phyloP scores from a whole-genome alignment of 2,329 filamentous ascomycete species.

The Arthrobotrys musiformis region DNA sequence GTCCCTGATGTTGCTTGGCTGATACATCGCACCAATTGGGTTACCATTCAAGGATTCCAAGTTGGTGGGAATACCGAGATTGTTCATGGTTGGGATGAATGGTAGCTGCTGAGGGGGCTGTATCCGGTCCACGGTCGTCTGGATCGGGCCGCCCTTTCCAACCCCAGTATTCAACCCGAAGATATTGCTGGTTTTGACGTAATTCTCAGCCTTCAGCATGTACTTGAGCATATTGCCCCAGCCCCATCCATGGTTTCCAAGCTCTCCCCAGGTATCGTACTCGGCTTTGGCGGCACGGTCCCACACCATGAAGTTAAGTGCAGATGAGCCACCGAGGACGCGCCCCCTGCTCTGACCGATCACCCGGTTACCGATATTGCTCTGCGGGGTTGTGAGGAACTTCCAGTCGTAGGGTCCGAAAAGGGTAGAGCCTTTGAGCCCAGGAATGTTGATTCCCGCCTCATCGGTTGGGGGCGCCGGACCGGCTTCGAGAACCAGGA shows the following conservation, averaged over 20 bases:
- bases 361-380: conserved; percentile 62
- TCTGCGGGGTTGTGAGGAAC: conserved; percentile 63
- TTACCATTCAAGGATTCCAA: conserved; percentile 50
- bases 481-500: conserved; percentile 46
- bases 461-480: conserved; percentile 36
- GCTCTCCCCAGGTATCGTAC: conserved; percentile 64
- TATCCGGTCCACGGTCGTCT: conserved; percentile 48
- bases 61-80: conserved; percentile 42
- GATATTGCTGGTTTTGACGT: conserved; percentile 38
- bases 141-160: conserved; percentile 45
- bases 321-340: conserved; percentile 63
- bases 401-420: conserved; percentile 61
- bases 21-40: conserved; percentile 39
- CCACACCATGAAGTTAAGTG: conserved; percentile 66
- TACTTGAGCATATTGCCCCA: conserved; percentile 61
- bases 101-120: conserved; percentile 46
- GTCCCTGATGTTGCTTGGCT: conserved; percentile 44
- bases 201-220: conserved; percentile 53
- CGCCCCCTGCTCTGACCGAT: conserved; percentile 60
- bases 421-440: conserved; percentile 49
- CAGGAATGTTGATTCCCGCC: conserved; percentile 50
- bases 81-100: conserved; percentile 50
- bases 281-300: conserved; percentile 64
- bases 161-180: conserved; percentile 49
- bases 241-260: conserved; percentile 66